Base-by-base conservation (phyloP, 257 asterid species). In the Nemophila menziesii region DNA sequence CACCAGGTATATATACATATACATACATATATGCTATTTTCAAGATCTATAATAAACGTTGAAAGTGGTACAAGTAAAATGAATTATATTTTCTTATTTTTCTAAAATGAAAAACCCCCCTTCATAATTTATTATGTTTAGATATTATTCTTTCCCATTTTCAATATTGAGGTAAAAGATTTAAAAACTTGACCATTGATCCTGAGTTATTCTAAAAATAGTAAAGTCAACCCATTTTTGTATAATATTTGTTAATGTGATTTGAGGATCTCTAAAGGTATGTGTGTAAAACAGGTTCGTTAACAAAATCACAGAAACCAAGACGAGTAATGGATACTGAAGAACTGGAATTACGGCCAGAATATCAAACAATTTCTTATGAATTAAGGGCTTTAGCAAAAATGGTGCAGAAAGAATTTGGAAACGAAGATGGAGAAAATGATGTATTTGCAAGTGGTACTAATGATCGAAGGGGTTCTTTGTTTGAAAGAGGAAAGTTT, bases 1-100 rank as follows among this genome's bases (percentile, higher is more conserved):
- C 82, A 17, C 84, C 96, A 39, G 94, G 90, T 80, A 51, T 47
- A n/a, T n/a, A n/a, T n/a, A n/a, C n/a, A n/a, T n/a, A n/a, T n/a
- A n/a, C 1, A 17, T 15, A 20, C n/a, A 2, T 15, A 12, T 37
- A 3, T 12, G 42, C 15, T 15, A 2, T 37, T 7, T n/a, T 29
- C 9, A 33, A 51, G 23, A 20, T 51, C 16, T 29, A 22, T 5
- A 5, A 26, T 26, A 26, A n/a, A n/a, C n/a, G n/a, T n/a, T n/a
- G n/a, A n/a, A n/a, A n/a, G n/a, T n/a, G n/a, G n/a, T n/a, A n/a
- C n/a, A 6, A 8, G 14, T 19, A 16, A 22, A 40, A 26, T 18
- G 21, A 12, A 1, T 8, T 46, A 20, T 44, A 20, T 8, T 33
- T 26, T 8, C 16, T 19, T 19, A 41, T 48, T 9, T 17, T 21